Evolutionary conservation across 148 eudicot species (phyloP).

Genomic region (Amaranthus cruentus): DNA sequence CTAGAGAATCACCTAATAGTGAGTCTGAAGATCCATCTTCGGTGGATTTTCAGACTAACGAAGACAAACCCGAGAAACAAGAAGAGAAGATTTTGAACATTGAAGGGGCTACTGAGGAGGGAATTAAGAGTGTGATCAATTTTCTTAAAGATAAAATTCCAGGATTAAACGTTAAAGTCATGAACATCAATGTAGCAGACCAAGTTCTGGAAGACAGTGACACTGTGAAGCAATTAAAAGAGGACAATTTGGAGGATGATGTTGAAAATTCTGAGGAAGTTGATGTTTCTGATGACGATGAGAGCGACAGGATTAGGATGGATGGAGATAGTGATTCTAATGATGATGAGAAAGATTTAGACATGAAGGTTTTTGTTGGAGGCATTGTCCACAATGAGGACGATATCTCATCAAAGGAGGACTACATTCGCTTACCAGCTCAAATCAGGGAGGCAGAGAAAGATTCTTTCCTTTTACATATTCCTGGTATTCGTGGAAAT

Average conservation of each 20-base stretch:
- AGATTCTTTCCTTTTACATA: conserved; percentile 77
- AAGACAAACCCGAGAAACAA: conserved; percentile 60
- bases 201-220: conserved; percentile 57
- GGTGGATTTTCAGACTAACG: conserved; percentile 44
- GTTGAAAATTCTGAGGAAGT: conserved; percentile 48
- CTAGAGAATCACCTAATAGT: conserved; percentile 44
- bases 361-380: conserved; percentile 79
- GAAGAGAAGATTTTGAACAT: conserved; percentile 55
- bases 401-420: conserved; percentile 62
- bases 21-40: conserved; percentile 48
- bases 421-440: conserved; percentile 66
- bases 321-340: conserved; percentile 43
- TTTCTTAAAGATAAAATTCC: conserved; percentile 97
- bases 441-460: conserved; percentile 60
- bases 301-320: conserved; percentile 32
- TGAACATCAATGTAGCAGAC: conserved; percentile 53
- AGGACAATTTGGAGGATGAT: conserved; percentile 46
- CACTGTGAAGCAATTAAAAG: conserved; percentile 47
- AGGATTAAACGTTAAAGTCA: conserved; percentile 71
- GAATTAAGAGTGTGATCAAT: conserved; percentile 80
- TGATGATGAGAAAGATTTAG: conserved; percentile 60
- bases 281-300: conserved; percentile 41
- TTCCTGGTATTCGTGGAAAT: conserved; percentile 50
- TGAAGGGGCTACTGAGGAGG: conserved; percentile 90
- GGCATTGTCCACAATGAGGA: conserved; percentile 79